Evolutionary conservation across 1,139 yeast species (phyloP), one percentile per base, ranked within the genome.

Genomic region (Blastobotrys serpentis): DNA sequence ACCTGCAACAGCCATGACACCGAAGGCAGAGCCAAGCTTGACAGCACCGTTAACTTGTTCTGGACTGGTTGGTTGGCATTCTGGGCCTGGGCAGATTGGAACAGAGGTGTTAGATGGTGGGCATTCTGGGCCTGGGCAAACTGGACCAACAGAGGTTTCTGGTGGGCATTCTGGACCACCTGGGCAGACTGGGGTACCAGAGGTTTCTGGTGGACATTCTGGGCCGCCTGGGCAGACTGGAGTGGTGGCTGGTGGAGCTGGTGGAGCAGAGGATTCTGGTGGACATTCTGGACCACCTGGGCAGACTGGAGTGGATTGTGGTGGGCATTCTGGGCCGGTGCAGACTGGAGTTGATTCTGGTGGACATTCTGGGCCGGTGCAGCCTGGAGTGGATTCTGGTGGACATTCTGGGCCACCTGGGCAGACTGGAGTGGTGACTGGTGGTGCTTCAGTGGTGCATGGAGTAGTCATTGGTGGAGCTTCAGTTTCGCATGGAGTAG

Each of bases 1-100:
- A 46, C 51, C 56, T 30, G 55, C 56, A 42, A 50, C 50, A 45
- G 52, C 56, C 39, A 46, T 48, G 29, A 48, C 53, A 44, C 52
- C 57, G 36, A 46, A 48, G 44, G 52, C 43, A 17, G 56, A 51
- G 37, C 46, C 48, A 25, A 49, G 33, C 33, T 17, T 32, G 42
- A 44, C 30, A 34, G 52, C 54, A 26, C 45, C 43, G 45, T 47
- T 50, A 43, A 34, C 22, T 43, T 39, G 45, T 30, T 26, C 42
- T 34, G 39, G 34, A 26, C 13, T 40, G 11, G 39, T 13, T 16
- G 8, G 13, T 13, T 10, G 17, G 17, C 29, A 22, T 4, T 18
- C 34, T n/a, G 43, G 43, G 13, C 21, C 43, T 19, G 43, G 43
- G 23, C 21, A 16, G 21, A 32, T 42, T 13, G 45, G 22, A 6